Evolutionary conservation across 1,284 basidiomycete genomes (phyloP).

Genomic region (Rhodotorula mucilaginosa): DNA sequence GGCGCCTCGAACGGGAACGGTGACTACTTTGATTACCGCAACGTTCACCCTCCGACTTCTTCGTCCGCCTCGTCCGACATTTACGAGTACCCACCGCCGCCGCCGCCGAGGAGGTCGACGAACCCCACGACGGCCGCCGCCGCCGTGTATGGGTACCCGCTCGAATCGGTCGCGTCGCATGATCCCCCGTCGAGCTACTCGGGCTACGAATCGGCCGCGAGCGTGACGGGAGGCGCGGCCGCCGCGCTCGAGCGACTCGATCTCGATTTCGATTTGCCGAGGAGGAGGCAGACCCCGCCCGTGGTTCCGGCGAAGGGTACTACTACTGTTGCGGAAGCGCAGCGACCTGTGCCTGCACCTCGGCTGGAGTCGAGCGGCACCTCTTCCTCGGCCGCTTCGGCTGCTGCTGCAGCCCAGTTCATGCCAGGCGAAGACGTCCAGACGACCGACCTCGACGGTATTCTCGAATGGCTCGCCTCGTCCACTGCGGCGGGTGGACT

Average conservation of each 20-base stretch:
- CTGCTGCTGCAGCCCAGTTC: neutral
- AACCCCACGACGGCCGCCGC: neutral
- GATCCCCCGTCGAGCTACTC: constrained; percentile 5
- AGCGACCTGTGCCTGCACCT: neutral
- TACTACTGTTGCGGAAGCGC: neutral
- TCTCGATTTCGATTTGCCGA: constrained; percentile 4
- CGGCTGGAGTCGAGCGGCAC: neutral
- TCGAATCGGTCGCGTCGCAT: constrained; percentile 9
- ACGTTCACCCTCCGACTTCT: neutral
- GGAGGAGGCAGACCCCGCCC: no score
- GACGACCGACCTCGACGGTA: constrained; percentile 29
- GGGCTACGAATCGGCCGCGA: constrained; percentile 4
- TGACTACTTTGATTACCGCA: neutral
- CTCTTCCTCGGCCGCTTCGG: neutral
- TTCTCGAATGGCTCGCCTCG: constrained; percentile 31
- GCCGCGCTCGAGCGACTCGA: constrained; percentile 14
- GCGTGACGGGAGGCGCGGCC: constrained; percentile 9
- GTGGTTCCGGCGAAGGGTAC: neutral
- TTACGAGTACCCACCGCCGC: neutral
- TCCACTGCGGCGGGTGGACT: constrained; percentile 4
- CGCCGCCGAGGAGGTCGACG: neutral
- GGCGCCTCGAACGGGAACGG: neutral
- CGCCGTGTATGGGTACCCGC: constrained; percentile 23
- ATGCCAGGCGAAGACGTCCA: neutral
- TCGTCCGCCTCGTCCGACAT: constrained; percentile 7